phyloP scores from a whole-genome alignment of 257 asterid genomes.

The Solanum pinnatisectum region DNA sequence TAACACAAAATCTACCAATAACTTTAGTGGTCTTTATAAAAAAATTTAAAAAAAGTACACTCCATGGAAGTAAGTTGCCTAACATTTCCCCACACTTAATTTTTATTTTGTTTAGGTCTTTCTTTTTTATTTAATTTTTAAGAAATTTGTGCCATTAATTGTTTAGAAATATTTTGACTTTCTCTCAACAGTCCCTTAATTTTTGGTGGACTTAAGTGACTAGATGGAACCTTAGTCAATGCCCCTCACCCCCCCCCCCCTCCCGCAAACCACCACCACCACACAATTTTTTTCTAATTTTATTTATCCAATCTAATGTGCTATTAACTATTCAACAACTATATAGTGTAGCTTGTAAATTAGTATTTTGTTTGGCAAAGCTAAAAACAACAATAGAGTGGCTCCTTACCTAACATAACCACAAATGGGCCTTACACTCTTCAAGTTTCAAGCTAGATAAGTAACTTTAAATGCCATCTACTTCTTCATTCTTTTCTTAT shows the following conservation, averaged over 20 bases:
- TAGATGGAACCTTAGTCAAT: not conserved
- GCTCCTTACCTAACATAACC: not conserved
- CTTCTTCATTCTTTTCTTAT: not conserved
- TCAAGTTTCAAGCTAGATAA: not conserved
- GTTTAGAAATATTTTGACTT: not conserved
- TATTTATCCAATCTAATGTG: not conserved
- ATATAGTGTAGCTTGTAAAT: not conserved
- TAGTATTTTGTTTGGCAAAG: not conserved
- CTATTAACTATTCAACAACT: not conserved
- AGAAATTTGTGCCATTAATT: not conserved
- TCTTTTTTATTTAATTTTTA: not conserved
- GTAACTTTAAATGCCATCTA: not conserved
- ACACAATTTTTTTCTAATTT: not conserved
- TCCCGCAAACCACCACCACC: not conserved
- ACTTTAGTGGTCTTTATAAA: not conserved
- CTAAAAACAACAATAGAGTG: not conserved
- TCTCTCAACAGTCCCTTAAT: not conserved
- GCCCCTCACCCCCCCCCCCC: not conserved
- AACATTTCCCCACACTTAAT: not conserved
- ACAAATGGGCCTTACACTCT: not conserved
- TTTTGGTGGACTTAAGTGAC: not conserved
- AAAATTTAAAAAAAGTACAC: not conserved
- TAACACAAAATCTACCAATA: not conserved
- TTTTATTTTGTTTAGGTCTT: not conserved
- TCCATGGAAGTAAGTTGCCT: not conserved